Percentiles rank a stretch among this genome's conserved stretches.
Conservation (phyloP, 495 filamentous ascomycete genomes). For the Hamigera avellanea region DNA sequence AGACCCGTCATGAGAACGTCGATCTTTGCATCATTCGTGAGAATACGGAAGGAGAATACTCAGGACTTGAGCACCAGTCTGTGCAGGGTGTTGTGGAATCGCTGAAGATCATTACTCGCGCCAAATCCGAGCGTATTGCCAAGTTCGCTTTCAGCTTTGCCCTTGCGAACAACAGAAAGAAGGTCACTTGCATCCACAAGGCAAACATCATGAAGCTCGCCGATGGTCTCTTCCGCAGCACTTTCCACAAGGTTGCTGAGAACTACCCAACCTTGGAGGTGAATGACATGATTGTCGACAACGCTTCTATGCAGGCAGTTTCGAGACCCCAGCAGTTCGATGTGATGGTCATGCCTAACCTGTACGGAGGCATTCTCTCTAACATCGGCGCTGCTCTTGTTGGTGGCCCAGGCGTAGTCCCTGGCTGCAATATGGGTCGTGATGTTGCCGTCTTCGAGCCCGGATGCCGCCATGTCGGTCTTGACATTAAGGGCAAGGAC, state of each 20-base stretch:
- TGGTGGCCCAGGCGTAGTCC: constrained; percentile 92
- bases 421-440: constrained; percentile 98
- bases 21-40: constrained; percentile 99
- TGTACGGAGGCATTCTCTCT: constrained; percentile 97
- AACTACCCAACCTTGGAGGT: constrained; percentile 88
- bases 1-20: constrained; percentile 92
- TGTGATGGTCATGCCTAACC: constrained; percentile 99
- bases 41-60: constrained; percentile 99
- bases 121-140: constrained; percentile 95
- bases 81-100: constrained; percentile 96
- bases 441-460: constrained; percentile 98
- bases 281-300: constrained; percentile 99
- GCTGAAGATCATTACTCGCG: constrained; percentile 97
- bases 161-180: constrained; percentile 94
- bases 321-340: constrained; percentile 95
- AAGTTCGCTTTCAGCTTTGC: constrained; percentile 98
- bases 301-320: constrained; percentile 98
- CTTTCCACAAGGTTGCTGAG: constrained; percentile 83
- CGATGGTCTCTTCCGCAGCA: constrained; percentile 95
- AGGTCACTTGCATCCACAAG: constrained; percentile 99
- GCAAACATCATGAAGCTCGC: constrained; percentile 99
- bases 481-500: constrained; percentile 98
- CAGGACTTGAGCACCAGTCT: constrained; percentile 95
- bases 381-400: constrained; percentile 99
- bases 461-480: constrained; percentile 94